These are phyloP conservation scores for Crepidotus variabilis DNA, from an alignment of 768 basidiomycete species.

Conservation along the genomic window DNA sequence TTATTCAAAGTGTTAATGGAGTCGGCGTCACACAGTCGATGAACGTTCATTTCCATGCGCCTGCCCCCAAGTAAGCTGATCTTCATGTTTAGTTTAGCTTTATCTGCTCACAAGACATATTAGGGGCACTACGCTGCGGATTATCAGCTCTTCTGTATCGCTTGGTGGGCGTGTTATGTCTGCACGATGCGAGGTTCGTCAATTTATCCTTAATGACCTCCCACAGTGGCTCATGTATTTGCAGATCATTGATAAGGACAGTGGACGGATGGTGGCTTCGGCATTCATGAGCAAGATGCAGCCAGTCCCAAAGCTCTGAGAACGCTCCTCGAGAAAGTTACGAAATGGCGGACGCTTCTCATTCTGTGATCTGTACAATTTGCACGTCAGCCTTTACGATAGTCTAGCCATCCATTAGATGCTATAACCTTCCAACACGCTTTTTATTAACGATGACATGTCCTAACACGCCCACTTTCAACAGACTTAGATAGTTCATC, in stretches of 20 bases:
- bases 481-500: too few species aligned
- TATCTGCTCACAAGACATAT: constrained; percentile 4
- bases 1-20: constrained; percentile 58
- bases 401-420: too few species aligned
- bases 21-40: constrained; percentile 74
- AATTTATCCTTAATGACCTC: neutral
- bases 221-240: constrained; percentile 5
- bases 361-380: too few species aligned
- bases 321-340: too few species aligned
- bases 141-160: constrained; percentile 61
- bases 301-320: constrained; percentile 49
- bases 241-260: constrained; percentile 57
- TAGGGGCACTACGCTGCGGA: constrained; percentile 57
- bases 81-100: constrained; percentile 5
- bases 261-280: constrained; percentile 59
- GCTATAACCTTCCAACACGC: too few species aligned
- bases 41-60: constrained; percentile 68
- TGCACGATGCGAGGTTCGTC: constrained; percentile 63
- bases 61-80: constrained; percentile 52
- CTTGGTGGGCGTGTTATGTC: constrained; percentile 70
- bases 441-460: too few species aligned
- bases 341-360: too few species aligned
- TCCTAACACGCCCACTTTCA: too few species aligned
- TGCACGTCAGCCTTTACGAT: too few species aligned
- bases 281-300: constrained; percentile 75